Evolutionary conservation across 805 yeast species (phyloP), one percentile per base, ranked within the genome.

Genomic region (Hermanozyma aechmeae): DNA sequence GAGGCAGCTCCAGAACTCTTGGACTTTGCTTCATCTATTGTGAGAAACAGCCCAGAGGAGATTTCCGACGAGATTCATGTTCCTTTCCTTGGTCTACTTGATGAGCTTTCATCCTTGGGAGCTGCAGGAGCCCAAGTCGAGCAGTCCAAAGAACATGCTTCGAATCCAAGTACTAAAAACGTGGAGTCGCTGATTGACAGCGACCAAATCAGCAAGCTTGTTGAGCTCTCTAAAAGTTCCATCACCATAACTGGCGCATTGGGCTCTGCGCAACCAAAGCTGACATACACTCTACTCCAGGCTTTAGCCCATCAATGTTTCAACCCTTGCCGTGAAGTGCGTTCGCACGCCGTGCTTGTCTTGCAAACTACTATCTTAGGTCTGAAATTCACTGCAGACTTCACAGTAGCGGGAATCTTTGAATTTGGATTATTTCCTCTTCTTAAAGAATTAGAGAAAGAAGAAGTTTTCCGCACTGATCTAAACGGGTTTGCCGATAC

Each of bases 291-390:
- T 1, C 60, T 83, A 35, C 63, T 81, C 16, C 89, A 84, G 47
- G 93, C 93, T 0, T 62, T 86, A 30, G 85, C 92, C 0, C 89
- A 81, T 45, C 96, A 87, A 50, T 82, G 95, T 49, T 69, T 80
- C 48, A 86, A 86, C 45, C 95, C 95, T 13, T 83, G 94, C 49
- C 62, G 83, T 16, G 86, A 82, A 45, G 60, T 86, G 8, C 61
- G 95, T 23, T 53, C 68, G 0, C 72, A 67, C 50, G 87, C 95
- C 0, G 53, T 85, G 24, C 64, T 65, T 13, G 52, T 71, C 0
- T 63, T 87, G 29, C 81, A 80, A 34, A 55, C 61, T 4, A 56
- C 69, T 4, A 45, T 77, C 8, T 52, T 77, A 9, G 58, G 76
- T 3, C 44, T 22, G 31, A 52, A 61, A 8, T 43, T 52, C 3